Conservation (phyloP, 768 basidiomycete genomes). For the Lyophyllum decastes region DNA sequence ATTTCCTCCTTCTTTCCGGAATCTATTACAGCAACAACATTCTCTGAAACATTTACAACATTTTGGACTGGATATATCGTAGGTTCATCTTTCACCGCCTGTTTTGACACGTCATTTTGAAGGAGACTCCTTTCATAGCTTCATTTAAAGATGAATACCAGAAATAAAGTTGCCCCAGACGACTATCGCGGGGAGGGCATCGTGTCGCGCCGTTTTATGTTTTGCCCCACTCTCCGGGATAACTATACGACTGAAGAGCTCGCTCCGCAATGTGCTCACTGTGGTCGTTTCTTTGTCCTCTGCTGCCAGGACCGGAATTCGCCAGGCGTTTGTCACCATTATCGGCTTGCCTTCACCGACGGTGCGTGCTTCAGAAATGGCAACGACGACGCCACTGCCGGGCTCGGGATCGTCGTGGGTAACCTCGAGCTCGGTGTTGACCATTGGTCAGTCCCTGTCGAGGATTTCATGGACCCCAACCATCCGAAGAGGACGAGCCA, state of each 20-base stretch:
- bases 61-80: too few relatives aligned
- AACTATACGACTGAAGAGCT: neutral
- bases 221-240: neutral
- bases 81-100: too few relatives aligned
- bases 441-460: conserved; percentile 26
- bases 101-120: neutral
- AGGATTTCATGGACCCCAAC: conserved; percentile 20
- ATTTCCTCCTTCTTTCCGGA: too few relatives aligned
- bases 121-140: neutral
- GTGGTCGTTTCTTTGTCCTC: neutral
- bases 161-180: neutral
- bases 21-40: too few relatives aligned
- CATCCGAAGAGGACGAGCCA: conserved; percentile 26
- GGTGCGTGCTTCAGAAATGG: conserved; percentile 35
- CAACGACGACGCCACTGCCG: conserved; percentile 21
- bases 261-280: neutral
- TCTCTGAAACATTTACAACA: too few relatives aligned
- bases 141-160: neutral
- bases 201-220: neutral
- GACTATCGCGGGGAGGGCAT: neutral
- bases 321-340: conserved; percentile 21
- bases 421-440: neutral
- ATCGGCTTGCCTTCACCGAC: conserved; percentile 33
- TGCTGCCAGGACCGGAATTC: neutral
- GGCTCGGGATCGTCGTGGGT: conserved; percentile 31